phyloP scores from a whole-genome alignment of 768 basidiomycete species.

The Agrocybe praecox region DNA sequence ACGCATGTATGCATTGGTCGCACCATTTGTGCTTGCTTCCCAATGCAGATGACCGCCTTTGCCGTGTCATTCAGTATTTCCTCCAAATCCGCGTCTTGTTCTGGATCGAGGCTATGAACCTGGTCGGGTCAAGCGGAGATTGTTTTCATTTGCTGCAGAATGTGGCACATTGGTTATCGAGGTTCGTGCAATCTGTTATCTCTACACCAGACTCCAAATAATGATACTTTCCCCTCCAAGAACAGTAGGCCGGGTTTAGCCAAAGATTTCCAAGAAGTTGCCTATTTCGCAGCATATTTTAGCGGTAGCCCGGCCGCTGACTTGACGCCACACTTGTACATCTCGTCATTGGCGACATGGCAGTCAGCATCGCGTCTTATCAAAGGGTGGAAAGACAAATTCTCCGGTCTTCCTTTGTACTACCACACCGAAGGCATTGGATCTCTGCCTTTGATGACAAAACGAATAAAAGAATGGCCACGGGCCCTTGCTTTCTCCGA shows the following conservation, averaged over 20 bases:
- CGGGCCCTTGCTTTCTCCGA: constrained; percentile 21
- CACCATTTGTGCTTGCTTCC: constrained; percentile 3
- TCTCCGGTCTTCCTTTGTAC: constrained; percentile 10
- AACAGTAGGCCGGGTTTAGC: not conserved
- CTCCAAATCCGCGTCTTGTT: constrained; percentile 20
- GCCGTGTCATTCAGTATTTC: constrained; percentile 9
- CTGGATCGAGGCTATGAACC: constrained; percentile 32
- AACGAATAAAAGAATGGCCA: not conserved
- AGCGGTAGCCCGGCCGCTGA: constrained; percentile 8
- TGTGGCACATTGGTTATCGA: constrained; percentile 8
- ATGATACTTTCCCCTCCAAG: not conserved
- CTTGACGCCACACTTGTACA: constrained; percentile 22
- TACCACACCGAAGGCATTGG: not conserved
- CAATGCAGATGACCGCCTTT: not conserved
- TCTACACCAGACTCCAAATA: not conserved
- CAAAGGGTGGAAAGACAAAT: constrained; percentile 9
- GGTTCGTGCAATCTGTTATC: not conserved
- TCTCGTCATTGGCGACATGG: constrained; percentile 21
- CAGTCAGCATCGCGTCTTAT: not conserved
- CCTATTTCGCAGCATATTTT: constrained; percentile 20
- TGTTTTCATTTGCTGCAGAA: constrained; percentile 20
- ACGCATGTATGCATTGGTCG: constrained; percentile 14
- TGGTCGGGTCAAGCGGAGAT: constrained; percentile 10
- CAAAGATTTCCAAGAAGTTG: constrained; percentile 12
- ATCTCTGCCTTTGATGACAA: not conserved